Evolutionary conservation across 1,284 basidiomycete genomes (phyloP), one percentile per base, ranked within the genome.

Genomic region (Macrocybe sp.): DNA sequence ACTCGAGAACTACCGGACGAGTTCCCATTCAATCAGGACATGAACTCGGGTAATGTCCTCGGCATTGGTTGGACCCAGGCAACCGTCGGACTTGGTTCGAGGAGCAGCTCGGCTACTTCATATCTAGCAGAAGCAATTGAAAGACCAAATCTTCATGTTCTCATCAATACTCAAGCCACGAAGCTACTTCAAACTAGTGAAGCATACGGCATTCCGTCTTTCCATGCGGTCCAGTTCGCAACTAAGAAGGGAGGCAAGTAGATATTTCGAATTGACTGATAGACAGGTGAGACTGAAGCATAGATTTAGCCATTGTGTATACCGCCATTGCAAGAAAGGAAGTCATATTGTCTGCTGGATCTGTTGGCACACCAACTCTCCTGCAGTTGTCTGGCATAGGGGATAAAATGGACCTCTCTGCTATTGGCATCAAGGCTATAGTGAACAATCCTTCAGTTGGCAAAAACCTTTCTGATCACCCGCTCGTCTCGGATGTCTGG

Each of bases 31-130:
- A 70, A 68, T 48, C 48, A 57, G 10, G 74, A 76, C 49, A 58
- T 64, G 47, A 68, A 70, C 39, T 59, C 59, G 4, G 72, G 72
- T 0, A 57, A 67, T 40, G 55, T 59, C 0, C 52, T 67, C 32
- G 71, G 73, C 14, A 54, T 74, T 31, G 68, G 73, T 64, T 74
- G 67, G 63, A 45, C 63, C 5, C 59, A 64, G 47, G 49, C 64
- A 37, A 59, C 67, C n/a, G 55, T 65, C 38, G 58, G 65, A 36
- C 49, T 56, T 11, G 66, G 65, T 4, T 45, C 55, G 31, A 55
- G 69, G 3, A 62, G 57, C 34, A 67, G 63, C 45, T 60, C 68
- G 6, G 64, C 66, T 2, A 67, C 65, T 1, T 59, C 60, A 3
- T 71, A 69, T 52, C 56, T 75, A 11, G 60, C 64, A n/a, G 52